These are phyloP conservation scores for Pulicaria dysenterica DNA, from an alignment of 129 eudicot genomes.

Conservation along the genomic window DNA sequence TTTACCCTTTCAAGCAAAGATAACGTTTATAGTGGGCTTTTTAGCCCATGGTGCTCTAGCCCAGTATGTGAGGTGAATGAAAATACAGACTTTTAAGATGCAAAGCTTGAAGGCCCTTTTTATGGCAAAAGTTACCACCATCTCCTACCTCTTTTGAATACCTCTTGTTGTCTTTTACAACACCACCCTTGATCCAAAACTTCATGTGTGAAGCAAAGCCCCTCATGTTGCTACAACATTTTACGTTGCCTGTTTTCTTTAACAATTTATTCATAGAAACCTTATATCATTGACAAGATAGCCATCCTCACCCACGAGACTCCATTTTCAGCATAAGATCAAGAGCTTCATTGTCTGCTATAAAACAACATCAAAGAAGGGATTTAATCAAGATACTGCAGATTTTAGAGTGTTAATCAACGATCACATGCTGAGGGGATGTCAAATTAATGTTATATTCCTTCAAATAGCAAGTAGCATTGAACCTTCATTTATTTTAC, in stretches of 20 bases:
- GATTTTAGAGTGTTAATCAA: constrained; percentile 53
- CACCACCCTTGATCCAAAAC: constrained; percentile 16
- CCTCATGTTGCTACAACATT: constrained; percentile 20
- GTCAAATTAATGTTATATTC: constrained; percentile 49
- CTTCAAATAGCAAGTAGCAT: constrained; percentile 47
- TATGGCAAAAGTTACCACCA: no score
- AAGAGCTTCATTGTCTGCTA: constrained; percentile 37
- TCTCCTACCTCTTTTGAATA: constrained; percentile 7
- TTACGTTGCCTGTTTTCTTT: constrained; percentile 16
- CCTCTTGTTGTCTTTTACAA: constrained; percentile 36
- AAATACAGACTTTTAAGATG: no score
- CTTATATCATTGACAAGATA: constrained; percentile 47
- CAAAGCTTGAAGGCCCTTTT: no score
- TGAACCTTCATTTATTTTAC: constrained; percentile 52
- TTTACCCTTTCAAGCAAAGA: no score
- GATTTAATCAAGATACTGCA: constrained; percentile 53
- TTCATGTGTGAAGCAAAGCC: neutral
- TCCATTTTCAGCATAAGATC: constrained; percentile 59
- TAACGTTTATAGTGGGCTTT: no score
- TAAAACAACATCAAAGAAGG: constrained; percentile 41
- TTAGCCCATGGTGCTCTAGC: no score
- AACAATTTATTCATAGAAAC: constrained; percentile 22
- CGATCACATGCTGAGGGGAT: constrained; percentile 69
- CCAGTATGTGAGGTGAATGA: no score
- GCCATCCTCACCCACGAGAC: constrained; percentile 51